Percentiles rank a stretch among this genome's conserved stretches.
Evolutionary conservation across 768 basidiomycete genomes (phyloP).

Genomic region (Sporobolomyces phaffii): DNA sequence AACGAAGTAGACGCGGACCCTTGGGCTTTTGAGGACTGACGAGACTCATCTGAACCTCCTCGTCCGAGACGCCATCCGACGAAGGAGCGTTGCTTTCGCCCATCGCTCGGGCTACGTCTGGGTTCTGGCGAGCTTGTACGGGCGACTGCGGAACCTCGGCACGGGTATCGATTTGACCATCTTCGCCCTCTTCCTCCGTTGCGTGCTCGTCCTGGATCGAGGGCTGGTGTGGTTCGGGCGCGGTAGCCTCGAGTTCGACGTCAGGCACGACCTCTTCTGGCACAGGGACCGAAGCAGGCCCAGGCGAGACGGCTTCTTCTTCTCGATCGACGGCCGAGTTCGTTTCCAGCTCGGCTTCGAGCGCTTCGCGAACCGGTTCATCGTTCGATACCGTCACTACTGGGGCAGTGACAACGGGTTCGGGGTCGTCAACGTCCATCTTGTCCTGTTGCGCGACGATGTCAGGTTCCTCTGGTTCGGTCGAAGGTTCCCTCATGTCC

Average conservation of each 20-base stretch:
- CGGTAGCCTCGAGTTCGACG: background rate
- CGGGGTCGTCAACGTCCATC: constrained; percentile 5
- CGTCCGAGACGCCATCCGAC: constrained; percentile 12
- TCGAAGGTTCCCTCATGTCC: background rate
- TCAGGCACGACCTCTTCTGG: background rate
- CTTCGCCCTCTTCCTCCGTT: background rate
- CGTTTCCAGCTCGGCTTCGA: background rate
- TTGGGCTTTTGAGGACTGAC: constrained; percentile 5
- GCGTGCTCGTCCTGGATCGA: background rate
- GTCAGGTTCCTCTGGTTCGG: background rate
- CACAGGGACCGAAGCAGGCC: background rate
- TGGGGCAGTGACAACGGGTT: too few relatives aligned
- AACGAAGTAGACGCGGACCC: background rate
- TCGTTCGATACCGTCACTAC: too few relatives aligned
- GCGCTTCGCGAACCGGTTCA: background rate
- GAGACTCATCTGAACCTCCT: constrained; percentile 16
- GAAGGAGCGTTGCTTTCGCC: constrained; percentile 6
- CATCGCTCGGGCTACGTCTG: background rate
- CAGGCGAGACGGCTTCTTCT: background rate
- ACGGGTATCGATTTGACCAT: constrained; percentile 1
- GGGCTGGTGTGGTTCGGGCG: background rate
- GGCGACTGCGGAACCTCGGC: background rate
- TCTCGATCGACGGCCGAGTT: background rate
- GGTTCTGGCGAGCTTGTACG: constrained; percentile 1
- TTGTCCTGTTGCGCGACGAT: background rate